Percentiles rank a stretch among this genome's conserved stretches.
Conservation (phyloP, 148 eudicot species). For the Rhododendron kiyosumense region DNA sequence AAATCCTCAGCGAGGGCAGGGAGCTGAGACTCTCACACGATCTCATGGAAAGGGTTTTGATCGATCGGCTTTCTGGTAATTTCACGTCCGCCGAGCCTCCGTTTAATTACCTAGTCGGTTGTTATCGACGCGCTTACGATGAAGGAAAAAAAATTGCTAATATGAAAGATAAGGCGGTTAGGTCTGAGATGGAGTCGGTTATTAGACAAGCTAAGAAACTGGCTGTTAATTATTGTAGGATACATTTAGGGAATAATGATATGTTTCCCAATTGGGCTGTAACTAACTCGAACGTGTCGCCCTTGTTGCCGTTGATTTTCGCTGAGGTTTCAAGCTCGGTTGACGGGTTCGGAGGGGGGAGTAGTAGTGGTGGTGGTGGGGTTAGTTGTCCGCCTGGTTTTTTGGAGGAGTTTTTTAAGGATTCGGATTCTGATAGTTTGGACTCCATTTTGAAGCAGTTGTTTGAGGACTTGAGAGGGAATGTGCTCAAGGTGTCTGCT, state of each 20-base stretch:
- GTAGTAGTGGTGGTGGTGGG: constrained; percentile 36
- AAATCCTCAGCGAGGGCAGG: constrained; percentile 76
- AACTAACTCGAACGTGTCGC: constrained; percentile 36
- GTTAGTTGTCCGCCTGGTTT: constrained; percentile 64
- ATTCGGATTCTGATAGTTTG: constrained; percentile 77
- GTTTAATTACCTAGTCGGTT: constrained; percentile 57
- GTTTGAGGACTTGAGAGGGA: constrained; percentile 91
- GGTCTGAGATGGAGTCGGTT: constrained; percentile 60
- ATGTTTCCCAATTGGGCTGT: constrained; percentile 51
- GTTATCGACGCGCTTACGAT: constrained; percentile 66
- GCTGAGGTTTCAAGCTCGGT: constrained; percentile 51
- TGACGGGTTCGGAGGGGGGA: constrained; percentile 59
- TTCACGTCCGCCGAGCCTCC: constrained; percentile 62
- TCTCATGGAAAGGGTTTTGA: constrained; percentile 73
- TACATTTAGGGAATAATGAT: constrained; percentile 80
- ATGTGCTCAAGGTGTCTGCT: constrained; percentile 73
- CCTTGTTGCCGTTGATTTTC: constrained; percentile 61
- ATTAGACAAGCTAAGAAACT: constrained; percentile 64
- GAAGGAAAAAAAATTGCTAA: constrained; percentile 65
- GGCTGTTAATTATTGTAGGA: constrained; percentile 72
- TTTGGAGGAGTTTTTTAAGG: constrained; percentile 69
- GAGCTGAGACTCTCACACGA: constrained; percentile 58
- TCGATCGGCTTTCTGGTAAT: constrained; percentile 72
- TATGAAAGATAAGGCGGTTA: constrained; percentile 71
- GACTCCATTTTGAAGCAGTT: constrained; percentile 75